Evolutionary conservation across 257 asterid species (phyloP).

Genomic region (Nyctanthes arbortristis): DNA sequence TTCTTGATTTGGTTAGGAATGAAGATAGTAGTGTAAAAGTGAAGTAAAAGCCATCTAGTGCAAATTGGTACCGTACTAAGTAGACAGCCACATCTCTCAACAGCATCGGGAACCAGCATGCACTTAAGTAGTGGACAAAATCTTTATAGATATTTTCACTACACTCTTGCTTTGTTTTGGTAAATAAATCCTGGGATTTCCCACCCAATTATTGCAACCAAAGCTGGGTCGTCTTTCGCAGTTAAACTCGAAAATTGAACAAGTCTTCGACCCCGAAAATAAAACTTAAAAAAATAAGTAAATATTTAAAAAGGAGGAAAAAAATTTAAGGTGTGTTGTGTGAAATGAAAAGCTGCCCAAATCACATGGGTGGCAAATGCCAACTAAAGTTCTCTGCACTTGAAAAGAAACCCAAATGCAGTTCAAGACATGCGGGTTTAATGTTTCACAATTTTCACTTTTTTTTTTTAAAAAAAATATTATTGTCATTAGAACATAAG

Average conservation of each 20-base stretch:
- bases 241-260: neutral
- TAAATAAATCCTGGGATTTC: slow-evolving; percentile 4
- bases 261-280: neutral
- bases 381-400: slow-evolving; percentile 37
- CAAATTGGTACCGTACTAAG: slow-evolving; percentile 35
- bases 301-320: neutral
- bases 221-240: neutral
- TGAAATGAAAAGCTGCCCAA: slow-evolving; percentile 41
- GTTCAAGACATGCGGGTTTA: slow-evolving; percentile 23
- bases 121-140: slow-evolving; percentile 24
- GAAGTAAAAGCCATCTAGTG: slow-evolving; percentile 35
- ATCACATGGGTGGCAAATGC: slow-evolving; percentile 46
- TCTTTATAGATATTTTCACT: slow-evolving; percentile 1
- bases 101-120: slow-evolving; percentile 44
- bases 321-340: slow-evolving; percentile 4
- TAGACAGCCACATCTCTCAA: slow-evolving; percentile 34
- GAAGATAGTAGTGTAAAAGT: slow-evolving; percentile 21
- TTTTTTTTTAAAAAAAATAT: too few species aligned
- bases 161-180: slow-evolving; percentile 11
- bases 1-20: neutral
- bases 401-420: slow-evolving; percentile 28
- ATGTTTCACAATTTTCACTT: neutral
- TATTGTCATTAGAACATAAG: too few species aligned
- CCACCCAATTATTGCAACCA: neutral
- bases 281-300: neutral